phyloP scores from a whole-genome alignment of 345 rosid species.

The Pistacia atlantica region DNA sequence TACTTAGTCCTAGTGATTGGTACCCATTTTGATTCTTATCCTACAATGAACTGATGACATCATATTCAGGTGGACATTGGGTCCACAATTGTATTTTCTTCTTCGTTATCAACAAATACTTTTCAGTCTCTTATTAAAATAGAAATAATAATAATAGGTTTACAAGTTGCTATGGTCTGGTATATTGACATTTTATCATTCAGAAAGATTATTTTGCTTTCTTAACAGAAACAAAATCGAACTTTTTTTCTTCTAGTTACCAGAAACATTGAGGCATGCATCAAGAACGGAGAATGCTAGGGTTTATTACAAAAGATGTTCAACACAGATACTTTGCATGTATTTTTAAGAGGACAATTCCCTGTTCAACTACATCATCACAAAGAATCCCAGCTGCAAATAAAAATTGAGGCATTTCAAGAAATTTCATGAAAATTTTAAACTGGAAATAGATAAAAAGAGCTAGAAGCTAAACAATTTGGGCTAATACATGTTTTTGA shows the following conservation, averaged over 20 bases:
- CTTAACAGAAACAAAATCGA: not conserved
- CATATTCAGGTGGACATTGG: not conserved
- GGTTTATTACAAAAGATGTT: not conserved
- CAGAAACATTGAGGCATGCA: not conserved
- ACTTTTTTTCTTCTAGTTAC: not conserved
- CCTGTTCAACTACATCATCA: not conserved
- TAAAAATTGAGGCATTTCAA: not conserved
- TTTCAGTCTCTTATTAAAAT: too few relatives aligned
- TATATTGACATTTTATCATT: not conserved
- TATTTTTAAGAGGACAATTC: not conserved
- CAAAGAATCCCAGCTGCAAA: not conserved
- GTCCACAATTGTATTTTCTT: too few relatives aligned
- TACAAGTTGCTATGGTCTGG: not conserved
- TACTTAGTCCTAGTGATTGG: not conserved
- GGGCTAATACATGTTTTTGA: not conserved
- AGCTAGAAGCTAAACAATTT: not conserved
- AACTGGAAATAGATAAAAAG: not conserved
- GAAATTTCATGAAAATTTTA: not conserved
- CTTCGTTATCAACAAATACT: too few relatives aligned
- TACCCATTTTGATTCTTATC: not conserved
- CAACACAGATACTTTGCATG: not conserved
- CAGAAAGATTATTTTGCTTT: not conserved
- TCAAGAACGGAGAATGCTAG: not conserved
- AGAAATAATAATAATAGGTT: not conserved
- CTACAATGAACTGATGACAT: not conserved